Conservation (phyloP, 176 grass and related monocot species). For the Musa acuminata region DNA sequence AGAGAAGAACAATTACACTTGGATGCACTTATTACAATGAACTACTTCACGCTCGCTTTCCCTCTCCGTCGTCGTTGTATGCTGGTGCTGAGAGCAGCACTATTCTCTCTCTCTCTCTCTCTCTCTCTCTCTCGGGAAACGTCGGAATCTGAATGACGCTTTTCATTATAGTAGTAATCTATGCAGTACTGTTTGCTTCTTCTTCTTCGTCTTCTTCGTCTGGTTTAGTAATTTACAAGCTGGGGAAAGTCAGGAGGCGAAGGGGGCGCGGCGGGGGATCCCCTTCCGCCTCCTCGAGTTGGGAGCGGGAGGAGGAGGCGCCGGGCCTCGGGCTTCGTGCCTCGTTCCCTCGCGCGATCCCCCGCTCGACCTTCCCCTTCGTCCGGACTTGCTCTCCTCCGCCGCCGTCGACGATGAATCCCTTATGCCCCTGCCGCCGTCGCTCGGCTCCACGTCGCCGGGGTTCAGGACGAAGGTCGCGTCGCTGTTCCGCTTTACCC, state of each 20-base stretch:
- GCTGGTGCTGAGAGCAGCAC: background rate
- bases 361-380: background rate
- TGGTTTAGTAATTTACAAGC: background rate
- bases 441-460: background rate
- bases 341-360: background rate
- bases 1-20: no score
- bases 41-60: background rate
- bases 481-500: slow-evolving; percentile 40
- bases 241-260: slow-evolving; percentile 42
- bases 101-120: no score
- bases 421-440: background rate
- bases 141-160: background rate
- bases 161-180: background rate
- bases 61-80: background rate
- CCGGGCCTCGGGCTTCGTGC: background rate
- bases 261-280: slow-evolving; percentile 59
- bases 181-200: background rate
- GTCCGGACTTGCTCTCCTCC: background rate
- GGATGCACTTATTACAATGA: no score
- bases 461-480: background rate
- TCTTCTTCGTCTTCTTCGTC: background rate
- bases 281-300: slow-evolving; percentile 53
- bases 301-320: slow-evolving; percentile 1
- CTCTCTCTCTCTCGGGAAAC: background rate
- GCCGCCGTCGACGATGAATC: slow-evolving; percentile 1